A percentile compares a stretch with the other conserved stretches of the same genome.
Conservation (phyloP, 805 yeast species). For the Huiozyma naganishii region DNA sequence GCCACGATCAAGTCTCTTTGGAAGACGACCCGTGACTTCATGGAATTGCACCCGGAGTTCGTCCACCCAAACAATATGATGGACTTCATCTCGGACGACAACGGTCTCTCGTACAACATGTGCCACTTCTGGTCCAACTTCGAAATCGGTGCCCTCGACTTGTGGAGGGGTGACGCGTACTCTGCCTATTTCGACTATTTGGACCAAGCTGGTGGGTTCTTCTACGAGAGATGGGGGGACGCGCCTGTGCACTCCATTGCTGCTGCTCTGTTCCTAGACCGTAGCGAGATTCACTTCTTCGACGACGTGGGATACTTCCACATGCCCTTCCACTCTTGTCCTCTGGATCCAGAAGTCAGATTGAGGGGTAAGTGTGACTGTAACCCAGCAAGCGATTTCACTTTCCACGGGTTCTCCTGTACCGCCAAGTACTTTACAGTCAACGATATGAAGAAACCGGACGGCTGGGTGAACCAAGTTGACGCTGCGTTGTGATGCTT, state of each 20-base stretch:
- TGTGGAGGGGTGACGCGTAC: constrained; percentile 71
- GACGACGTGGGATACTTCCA: constrained; percentile 80
- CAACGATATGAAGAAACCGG: constrained; percentile 28
- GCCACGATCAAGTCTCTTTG: constrained; percentile 69
- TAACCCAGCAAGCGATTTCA: constrained; percentile 58
- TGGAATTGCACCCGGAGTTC: constrained; percentile 47
- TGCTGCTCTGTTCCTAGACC: constrained; percentile 64
- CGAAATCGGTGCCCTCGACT: constrained; percentile 63
- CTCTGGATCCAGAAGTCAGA: constrained; percentile 54
- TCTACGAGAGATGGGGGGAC: constrained; percentile 91
- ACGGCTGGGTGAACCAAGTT: background rate
- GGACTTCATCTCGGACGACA: constrained; percentile 62
- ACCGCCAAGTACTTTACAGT: constrained; percentile 50
- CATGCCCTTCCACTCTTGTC: constrained; percentile 73
- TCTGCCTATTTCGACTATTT: constrained; percentile 57
- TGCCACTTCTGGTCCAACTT: constrained; percentile 92
- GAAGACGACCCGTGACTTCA: constrained; percentile 56
- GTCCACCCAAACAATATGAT: constrained; percentile 51
- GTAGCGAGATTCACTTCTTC: constrained; percentile 65
- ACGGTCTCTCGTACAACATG: constrained; percentile 60
- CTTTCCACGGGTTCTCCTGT: constrained; percentile 69
- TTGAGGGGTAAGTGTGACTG: constrained; percentile 57
- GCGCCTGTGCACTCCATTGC: constrained; percentile 90
- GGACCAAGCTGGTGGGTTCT: constrained; percentile 82
- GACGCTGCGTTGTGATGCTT: constrained; percentile 2